Evolutionary conservation across 352 stramenopile genomes (phyloP).

Genomic region (Stramenopiles sp.): DNA sequence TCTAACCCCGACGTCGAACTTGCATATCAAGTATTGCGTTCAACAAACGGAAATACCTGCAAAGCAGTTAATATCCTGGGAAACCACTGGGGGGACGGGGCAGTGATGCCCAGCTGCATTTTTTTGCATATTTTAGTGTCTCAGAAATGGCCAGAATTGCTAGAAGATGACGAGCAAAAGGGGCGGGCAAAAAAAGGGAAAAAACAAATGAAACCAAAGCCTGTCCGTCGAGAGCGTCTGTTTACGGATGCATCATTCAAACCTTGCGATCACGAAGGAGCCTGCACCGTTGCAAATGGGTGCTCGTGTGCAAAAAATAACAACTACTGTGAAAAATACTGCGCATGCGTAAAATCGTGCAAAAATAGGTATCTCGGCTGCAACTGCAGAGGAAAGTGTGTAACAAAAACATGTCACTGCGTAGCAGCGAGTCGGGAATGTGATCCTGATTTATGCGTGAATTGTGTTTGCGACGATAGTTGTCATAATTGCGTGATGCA

Average conservation of each 20-base stretch:
- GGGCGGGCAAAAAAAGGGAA: too few relatives aligned
- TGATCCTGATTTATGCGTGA: conserved; percentile 65
- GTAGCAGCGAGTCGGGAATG: conserved; percentile 68
- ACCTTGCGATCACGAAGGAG: conserved; percentile 54
- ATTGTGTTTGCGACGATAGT: conserved; percentile 28
- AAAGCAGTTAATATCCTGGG: background rate
- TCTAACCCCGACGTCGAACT: background rate
- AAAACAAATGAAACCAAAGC: too few relatives aligned
- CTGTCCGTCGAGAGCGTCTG: conserved; percentile 9
- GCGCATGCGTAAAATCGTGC: conserved; percentile 39
- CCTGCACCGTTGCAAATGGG: conserved; percentile 43
- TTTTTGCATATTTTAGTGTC: too few relatives aligned
- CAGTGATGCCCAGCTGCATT: too few relatives aligned
- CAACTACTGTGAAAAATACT: conserved; percentile 74
- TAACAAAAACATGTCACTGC: conserved; percentile 61
- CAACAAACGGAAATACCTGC: background rate
- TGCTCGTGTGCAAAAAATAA: conserved; percentile 61
- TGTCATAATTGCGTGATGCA: background rate
- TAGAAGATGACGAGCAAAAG: too few relatives aligned
- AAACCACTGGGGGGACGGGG: background rate
- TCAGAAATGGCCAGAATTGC: too few relatives aligned
- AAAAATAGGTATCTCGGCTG: conserved; percentile 46
- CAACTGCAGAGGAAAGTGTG: conserved; percentile 51
- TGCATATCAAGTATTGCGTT: background rate
- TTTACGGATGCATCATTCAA: conserved; percentile 30